Percentiles rank a stretch among this genome's conserved stretches.
phyloP scores from a whole-genome alignment of 371 early-diverging fungal genomes.

The Coemansia sp. region DNA sequence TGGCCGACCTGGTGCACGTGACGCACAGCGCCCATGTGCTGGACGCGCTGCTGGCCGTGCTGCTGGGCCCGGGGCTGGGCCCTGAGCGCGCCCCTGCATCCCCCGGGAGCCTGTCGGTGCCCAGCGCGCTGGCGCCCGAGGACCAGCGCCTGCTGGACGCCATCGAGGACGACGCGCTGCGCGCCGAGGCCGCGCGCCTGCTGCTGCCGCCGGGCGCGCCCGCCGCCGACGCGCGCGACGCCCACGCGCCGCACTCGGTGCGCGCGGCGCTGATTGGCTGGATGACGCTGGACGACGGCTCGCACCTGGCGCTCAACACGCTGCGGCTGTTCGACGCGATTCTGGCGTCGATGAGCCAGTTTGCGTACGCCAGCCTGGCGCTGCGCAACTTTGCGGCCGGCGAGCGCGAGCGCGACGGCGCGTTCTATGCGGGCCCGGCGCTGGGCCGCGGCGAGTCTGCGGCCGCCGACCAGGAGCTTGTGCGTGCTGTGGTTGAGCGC shows the following conservation, averaged over 20 bases:
- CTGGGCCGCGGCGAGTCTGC: constrained; percentile 48
- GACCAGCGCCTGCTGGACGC: constrained; percentile 41
- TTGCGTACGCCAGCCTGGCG: constrained; percentile 61
- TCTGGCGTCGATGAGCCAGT: constrained; percentile 64
- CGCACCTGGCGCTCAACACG: constrained; percentile 57
- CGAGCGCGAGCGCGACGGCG: not conserved
- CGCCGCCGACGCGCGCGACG: not conserved
- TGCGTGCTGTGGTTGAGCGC: constrained; percentile 46
- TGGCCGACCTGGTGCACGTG: constrained; percentile 34
- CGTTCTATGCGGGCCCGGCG: constrained; percentile 27
- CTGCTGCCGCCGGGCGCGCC: constrained; percentile 24
- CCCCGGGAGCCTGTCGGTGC: not conserved
- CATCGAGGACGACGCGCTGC: constrained; percentile 44
- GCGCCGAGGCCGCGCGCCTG: constrained; percentile 37
- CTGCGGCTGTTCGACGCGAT: constrained; percentile 64
- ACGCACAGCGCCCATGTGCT: constrained; percentile 39
- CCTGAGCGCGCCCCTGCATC: constrained; percentile 23
- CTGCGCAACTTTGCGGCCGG: constrained; percentile 56
- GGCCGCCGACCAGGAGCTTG: constrained; percentile 46
- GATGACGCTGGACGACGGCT: constrained; percentile 48
- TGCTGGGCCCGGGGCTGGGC: constrained; percentile 34
- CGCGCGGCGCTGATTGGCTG: constrained; percentile 34
- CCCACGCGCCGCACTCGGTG: constrained; percentile 4
- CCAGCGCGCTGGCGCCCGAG: constrained; percentile 23
- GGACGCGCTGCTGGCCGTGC: constrained; percentile 39